These are phyloP conservation scores for Saccharomycopsis malanga DNA, from an alignment of 805 yeast species.

Conservation along the genomic window DNA sequence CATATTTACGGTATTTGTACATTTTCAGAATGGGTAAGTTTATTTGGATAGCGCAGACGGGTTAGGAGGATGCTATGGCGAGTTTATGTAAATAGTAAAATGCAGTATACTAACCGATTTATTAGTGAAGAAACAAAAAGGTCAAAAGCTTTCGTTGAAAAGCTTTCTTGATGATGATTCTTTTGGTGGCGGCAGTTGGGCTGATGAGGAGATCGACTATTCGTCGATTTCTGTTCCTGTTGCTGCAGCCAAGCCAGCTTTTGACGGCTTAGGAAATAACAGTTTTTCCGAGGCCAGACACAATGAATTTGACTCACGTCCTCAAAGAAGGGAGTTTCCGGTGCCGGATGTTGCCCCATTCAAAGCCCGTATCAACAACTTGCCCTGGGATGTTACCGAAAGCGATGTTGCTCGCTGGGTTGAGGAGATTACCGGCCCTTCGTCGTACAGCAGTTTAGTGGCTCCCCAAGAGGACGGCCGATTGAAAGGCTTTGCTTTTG, in stretches of 20 bases:
- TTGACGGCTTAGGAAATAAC: constrained; percentile 24
- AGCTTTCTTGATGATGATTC: constrained; percentile 76
- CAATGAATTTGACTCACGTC: constrained; percentile 31
- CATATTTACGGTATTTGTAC: too few relatives aligned
- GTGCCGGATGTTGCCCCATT: constrained; percentile 89
- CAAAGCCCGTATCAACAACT: constrained; percentile 81
- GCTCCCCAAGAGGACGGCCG: constrained; percentile 74
- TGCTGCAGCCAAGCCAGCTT: constrained; percentile 27
- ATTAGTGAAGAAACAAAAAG: constrained; percentile 44
- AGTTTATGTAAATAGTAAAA: too few relatives aligned
- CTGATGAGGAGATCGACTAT: constrained; percentile 75
- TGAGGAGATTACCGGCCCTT: constrained; percentile 34
- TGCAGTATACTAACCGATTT: too few relatives aligned
- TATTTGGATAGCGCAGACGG: too few relatives aligned
- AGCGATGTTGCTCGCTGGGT: constrained; percentile 54
- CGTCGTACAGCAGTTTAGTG: constrained; percentile 52
- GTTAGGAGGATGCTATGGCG: too few relatives aligned
- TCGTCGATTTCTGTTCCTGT: constrained; percentile 51
- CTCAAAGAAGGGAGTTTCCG: constrained; percentile 64
- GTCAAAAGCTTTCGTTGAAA: constrained; percentile 75
- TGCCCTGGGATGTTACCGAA: constrained; percentile 77
- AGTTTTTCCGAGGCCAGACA: constrained; percentile 25
- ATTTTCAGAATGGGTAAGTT: too few relatives aligned
- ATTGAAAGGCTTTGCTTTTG: constrained; percentile 82
- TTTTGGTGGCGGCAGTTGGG: constrained; percentile 70